Evolutionary conservation across 768 basidiomycete genomes (phyloP), one percentile per base, ranked within the genome.

Genomic region (Suillus decipiens): DNA sequence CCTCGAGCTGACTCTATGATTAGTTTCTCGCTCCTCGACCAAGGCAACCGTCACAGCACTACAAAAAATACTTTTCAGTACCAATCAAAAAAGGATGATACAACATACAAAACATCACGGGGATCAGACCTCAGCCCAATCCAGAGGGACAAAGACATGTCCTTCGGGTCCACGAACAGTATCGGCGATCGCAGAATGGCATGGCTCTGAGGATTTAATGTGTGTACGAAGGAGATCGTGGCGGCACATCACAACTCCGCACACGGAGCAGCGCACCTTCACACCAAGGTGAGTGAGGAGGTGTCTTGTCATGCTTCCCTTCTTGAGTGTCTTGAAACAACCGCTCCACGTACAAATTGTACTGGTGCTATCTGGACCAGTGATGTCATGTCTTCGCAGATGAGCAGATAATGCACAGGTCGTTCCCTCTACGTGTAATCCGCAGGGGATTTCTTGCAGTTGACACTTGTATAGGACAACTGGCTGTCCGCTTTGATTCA

Each of bases 221-320:
- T 28, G 48, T 8, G 48, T 24, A 28, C 48, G 15, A 50, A 50
- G 8, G 24, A 50, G 8, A 50, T 50, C 28, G 14, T 50, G 28
- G 28, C 15, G 48, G 24, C 48, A 50, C 24, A 3, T 50, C 28
- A 50, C 28, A 24, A 50, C 15, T 50, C 48, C 28, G 3, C 48
- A 50, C 7, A 6, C 24, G 7, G 63, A 56, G 51, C 63, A 64
- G 4, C 24, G 33, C 19, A 41, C 37, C 22, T 36, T 56, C 22
- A 61, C 53, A 17, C 41, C 42, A 11, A 64, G 34, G n/a, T 64
- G 63, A 24, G 63, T 57, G 43, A 61, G 54, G 3, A 64, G 19
- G 41, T 64, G 63, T 37, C 63, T 53, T 15, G 54, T 12, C 31
- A 64, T 64, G 60, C 63, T 64, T 19, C 53, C 53, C 9, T 24